Evolutionary conservation across 805 yeast genomes (phyloP).

Genomic region (Candida sonorensis): DNA sequence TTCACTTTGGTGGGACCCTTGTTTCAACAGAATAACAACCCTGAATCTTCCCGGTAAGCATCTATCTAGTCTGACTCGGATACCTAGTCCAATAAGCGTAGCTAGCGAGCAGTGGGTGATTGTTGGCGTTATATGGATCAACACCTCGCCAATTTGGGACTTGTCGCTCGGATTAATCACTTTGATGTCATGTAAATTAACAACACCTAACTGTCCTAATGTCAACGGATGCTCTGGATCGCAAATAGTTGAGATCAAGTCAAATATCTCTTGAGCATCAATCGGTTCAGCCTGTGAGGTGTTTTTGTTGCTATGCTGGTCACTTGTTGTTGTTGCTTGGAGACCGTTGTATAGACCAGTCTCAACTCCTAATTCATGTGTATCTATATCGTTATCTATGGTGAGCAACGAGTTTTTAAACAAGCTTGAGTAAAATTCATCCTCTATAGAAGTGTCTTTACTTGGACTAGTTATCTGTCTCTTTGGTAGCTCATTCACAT

Average conservation of each 20-base stretch:
- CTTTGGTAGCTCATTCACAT: constrained; percentile 69
- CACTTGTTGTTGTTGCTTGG: constrained; percentile 1
- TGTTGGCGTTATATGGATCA: constrained; percentile 89
- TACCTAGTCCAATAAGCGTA: constrained; percentile 90
- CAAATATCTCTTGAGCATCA: constrained; percentile 87
- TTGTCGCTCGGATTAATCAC: constrained; percentile 53
- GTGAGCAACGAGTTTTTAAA: constrained; percentile 29
- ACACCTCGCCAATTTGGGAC: constrained; percentile 60
- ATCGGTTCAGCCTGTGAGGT: constrained; percentile 43
- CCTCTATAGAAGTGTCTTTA: constrained; percentile 3
- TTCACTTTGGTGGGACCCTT: constrained; percentile 95
- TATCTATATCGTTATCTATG: constrained; percentile 1
- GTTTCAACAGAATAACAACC: constrained; percentile 70
- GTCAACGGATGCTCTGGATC: constrained; percentile 98
- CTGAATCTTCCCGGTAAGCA: constrained; percentile 81
- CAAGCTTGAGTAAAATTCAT: constrained; percentile 12
- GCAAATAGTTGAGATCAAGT: constrained; percentile 75
- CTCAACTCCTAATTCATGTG: constrained; percentile 3
- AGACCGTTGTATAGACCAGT: constrained; percentile 6
- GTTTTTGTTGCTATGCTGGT: constrained; percentile 4
- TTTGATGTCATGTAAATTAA: constrained; percentile 72
- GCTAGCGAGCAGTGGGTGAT: constrained; percentile 97
- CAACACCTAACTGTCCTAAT: constrained; percentile 90
- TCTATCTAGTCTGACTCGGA: constrained; percentile 84
- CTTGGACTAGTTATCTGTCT: constrained; percentile 30